These are phyloP conservation scores for Jamesozyma lodderae DNA, from an alignment of 805 yeast species.

Conservation along the genomic window DNA sequence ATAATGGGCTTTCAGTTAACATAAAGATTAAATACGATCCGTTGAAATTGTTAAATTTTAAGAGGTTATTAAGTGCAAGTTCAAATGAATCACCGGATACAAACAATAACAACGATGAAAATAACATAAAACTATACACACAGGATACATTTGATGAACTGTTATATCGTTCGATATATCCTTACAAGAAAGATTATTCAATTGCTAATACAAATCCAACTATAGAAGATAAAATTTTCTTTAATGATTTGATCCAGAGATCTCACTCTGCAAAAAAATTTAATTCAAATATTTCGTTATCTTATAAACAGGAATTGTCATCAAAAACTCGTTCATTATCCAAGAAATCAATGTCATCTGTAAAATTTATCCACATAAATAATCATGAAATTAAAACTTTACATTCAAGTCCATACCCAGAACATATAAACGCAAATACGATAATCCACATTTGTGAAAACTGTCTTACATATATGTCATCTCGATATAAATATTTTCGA, in stretches of 20 bases:
- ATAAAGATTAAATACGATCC: slow-evolving; percentile 24
- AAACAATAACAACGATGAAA: neutral
- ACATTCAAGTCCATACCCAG: slow-evolving; percentile 92
- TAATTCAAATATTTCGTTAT: slow-evolving; percentile 31
- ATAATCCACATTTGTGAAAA: slow-evolving; percentile 72
- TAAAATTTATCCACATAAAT: slow-evolving; percentile 61
- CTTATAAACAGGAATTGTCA: slow-evolving; percentile 15
- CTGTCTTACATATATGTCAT: slow-evolving; percentile 71
- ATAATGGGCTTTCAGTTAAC: slow-evolving; percentile 2
- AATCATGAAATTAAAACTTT: slow-evolving; percentile 75
- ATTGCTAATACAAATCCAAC: slow-evolving; percentile 57
- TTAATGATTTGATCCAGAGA: slow-evolving; percentile 34
- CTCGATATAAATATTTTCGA: slow-evolving; percentile 55
- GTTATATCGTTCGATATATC: slow-evolving; percentile 23
- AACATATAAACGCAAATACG: slow-evolving; percentile 57
- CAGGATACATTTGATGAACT: slow-evolving; percentile 27
- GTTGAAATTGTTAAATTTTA: slow-evolving; percentile 16
- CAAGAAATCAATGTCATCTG: slow-evolving; percentile 22
- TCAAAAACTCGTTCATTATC: slow-evolving; percentile 3
- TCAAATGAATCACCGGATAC: too few relatives aligned
- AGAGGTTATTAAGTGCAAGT: slow-evolving; percentile 11
- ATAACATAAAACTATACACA: neutral
- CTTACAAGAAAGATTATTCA: slow-evolving; percentile 51
- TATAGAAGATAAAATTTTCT: slow-evolving; percentile 39
- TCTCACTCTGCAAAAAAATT: slow-evolving; percentile 34